Conservation (phyloP, 495 filamentous ascomycete species). For the Hyaloscypha variabilis region DNA sequence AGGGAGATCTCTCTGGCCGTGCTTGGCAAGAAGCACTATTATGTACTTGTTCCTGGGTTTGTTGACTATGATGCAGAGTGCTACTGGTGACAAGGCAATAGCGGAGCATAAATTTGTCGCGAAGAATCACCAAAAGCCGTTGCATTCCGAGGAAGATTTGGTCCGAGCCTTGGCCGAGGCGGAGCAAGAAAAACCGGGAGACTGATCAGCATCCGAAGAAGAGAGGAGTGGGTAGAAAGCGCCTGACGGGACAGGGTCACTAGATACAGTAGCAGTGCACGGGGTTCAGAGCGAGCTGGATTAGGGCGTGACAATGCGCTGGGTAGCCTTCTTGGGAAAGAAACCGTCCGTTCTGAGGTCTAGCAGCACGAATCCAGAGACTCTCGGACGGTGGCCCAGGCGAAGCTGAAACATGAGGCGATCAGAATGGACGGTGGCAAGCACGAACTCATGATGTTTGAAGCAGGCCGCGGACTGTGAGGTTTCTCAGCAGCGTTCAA, state of each 20-base stretch:
- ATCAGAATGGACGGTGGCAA: not conserved
- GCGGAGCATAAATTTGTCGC: not conserved
- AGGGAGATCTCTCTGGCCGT: not conserved
- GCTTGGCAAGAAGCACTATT: not conserved
- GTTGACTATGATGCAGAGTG: too few relatives aligned
- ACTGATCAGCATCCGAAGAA: not conserved
- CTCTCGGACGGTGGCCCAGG: not conserved
- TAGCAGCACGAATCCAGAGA: not conserved
- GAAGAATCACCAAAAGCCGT: not conserved
- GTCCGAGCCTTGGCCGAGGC: not conserved
- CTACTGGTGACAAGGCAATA: not conserved
- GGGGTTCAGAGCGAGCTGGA: not conserved
- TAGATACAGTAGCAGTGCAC: too few relatives aligned
- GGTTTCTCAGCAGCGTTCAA: not conserved
- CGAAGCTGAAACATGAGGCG: not conserved
- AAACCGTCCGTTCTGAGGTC: not conserved
- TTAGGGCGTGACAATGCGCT: not conserved
- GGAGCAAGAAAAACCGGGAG: not conserved
- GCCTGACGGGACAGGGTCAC: too few relatives aligned
- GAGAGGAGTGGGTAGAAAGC: not conserved
- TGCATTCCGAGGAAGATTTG: not conserved
- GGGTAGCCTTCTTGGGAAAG: not conserved
- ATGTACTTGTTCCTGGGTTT: too few relatives aligned
- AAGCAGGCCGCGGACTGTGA: not conserved
- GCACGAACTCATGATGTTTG: not conserved